phyloP scores from a whole-genome alignment of 2,329 filamentous ascomycete species.

The Endothia cerciana region DNA sequence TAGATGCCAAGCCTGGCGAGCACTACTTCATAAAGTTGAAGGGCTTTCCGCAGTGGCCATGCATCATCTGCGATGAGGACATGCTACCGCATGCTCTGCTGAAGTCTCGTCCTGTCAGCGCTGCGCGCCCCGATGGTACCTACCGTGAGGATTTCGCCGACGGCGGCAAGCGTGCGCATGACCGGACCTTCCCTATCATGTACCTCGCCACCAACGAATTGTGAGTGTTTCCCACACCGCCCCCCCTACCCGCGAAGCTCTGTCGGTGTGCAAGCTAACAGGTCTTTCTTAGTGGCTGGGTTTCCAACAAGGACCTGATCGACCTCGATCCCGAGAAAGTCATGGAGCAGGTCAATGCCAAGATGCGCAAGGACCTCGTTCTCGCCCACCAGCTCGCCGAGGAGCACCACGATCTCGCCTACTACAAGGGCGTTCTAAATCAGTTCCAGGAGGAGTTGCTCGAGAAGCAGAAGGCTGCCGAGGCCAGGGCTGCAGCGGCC shows the following conservation, averaged over 20 bases:
- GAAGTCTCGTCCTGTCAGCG: slow-evolving; percentile 80
- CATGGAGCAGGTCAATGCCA: slow-evolving; percentile 69
- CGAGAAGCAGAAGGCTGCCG: slow-evolving; percentile 59
- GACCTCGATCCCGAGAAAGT: slow-evolving; percentile 77
- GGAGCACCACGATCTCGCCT: slow-evolving; percentile 74
- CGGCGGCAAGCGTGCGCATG: slow-evolving; percentile 81
- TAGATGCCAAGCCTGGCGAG: slow-evolving; percentile 86
- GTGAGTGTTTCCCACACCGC: slow-evolving; percentile 60
- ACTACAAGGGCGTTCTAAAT: slow-evolving; percentile 81
- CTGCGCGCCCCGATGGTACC: slow-evolving; percentile 78
- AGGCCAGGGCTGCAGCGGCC: slow-evolving; percentile 48
- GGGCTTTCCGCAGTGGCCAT: slow-evolving; percentile 92
- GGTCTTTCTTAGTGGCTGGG: slow-evolving; percentile 73
- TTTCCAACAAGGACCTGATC: slow-evolving; percentile 79
- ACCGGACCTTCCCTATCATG: slow-evolving; percentile 93
- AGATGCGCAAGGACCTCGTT: slow-evolving; percentile 79
- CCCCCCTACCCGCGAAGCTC: slow-evolving; percentile 12
- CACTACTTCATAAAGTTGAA: slow-evolving; percentile 93
- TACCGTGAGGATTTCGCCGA: slow-evolving; percentile 88
- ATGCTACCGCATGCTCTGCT: slow-evolving; percentile 85
- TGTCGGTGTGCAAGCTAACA: slow-evolving; percentile 17
- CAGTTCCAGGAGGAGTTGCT: slow-evolving; percentile 69
- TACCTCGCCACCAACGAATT: slow-evolving; percentile 95
- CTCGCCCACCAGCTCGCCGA: slow-evolving; percentile 80
- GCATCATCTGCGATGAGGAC: slow-evolving; percentile 89